A percentile compares a stretch with the other conserved stretches of the same genome.
Conservation (phyloP, 2,329 filamentous ascomycete genomes). For the Pseudogymnoascus sp. region DNA sequence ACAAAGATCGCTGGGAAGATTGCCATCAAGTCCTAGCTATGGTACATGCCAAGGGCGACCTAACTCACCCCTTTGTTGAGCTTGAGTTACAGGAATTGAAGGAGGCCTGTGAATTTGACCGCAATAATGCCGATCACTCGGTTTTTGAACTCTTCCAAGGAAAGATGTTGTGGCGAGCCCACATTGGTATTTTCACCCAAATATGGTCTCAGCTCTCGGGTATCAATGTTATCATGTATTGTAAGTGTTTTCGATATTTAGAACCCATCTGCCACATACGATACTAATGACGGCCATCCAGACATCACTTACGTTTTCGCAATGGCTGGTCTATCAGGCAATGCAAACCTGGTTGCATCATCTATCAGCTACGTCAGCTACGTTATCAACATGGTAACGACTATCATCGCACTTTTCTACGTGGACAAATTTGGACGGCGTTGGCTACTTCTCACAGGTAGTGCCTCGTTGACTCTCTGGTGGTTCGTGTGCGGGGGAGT, state of each 20-base stretch:
- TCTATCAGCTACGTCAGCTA: not conserved
- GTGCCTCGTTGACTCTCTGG: not conserved
- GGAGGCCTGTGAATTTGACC: constrained; percentile 68
- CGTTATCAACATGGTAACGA: not conserved
- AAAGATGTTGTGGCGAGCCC: constrained; percentile 64
- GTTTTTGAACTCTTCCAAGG: constrained; percentile 69
- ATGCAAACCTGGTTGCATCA: constrained; percentile 26
- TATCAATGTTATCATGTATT: constrained; percentile 71
- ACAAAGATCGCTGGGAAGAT: constrained; percentile 39
- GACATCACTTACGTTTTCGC: constrained; percentile 32
- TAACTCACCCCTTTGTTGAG: constrained; percentile 57
- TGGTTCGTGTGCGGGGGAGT: not conserved
- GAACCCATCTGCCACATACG: not conserved
- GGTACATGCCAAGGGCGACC: constrained; percentile 60
- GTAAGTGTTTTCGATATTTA: constrained; percentile 28
- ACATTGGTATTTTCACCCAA: constrained; percentile 66
- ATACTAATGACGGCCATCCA: not conserved
- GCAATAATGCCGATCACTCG: constrained; percentile 61
- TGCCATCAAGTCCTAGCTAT: constrained; percentile 52
- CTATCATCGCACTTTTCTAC: not conserved
- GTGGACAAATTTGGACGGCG: not conserved
- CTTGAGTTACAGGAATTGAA: constrained; percentile 67
- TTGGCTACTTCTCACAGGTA: not conserved
- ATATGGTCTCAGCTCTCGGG: constrained; percentile 72
- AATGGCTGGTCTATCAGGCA: constrained; percentile 31